Evolutionary conservation across 495 filamentous ascomycete genomes (phyloP), one percentile per base, ranked within the genome.

Genomic region (Rhypophila decipiens): DNA sequence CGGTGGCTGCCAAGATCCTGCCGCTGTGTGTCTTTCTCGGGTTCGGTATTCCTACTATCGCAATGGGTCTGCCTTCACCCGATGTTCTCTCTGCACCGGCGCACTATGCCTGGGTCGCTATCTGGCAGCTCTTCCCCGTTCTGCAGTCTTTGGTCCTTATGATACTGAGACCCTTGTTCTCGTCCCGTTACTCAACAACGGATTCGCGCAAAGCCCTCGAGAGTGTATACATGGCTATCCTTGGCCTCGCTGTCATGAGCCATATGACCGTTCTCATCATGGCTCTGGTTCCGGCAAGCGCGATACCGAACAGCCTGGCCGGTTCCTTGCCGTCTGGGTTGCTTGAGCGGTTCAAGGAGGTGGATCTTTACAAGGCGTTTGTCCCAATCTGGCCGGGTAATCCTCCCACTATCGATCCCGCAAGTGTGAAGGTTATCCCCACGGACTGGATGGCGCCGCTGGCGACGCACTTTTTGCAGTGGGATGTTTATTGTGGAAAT

Each of bases 121-220:
- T 78, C 41, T 84, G 80, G 80, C 78, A 83, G 49, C 63, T 68
- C 0, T 84, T 82, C 59, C 81, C 81, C 0, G 52, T 75, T 20
- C 76, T 56, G 60, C 80, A 68, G 0, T 23, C 67, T 10, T 43
- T 66, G 15, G 57, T 53, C 57, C 57, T 61, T 51, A 41, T 41
- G 61, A 3, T 61, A 60, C 50, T 71, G 60, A 60, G 58, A 51
- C 36, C 47, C 38, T 0, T 61, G 44, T 31, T 31, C 27, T 31
- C 27, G 27, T 31, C 27, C 7, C 27, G 13, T 13, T n/a, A n/a
- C n/a, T n/a, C n/a, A n/a, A n/a, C n/a, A n/a, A 31, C 27, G 37
- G 37, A 59, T 51, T 15, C 47, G 41, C 50, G 36, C 37, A 47
- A 51, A 10, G 57, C 46, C 1, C 49, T 51, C 4, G 55, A 55